phyloP scores from a whole-genome alignment of 176 grass and related monocot species.

The Lolium multiflorum region DNA sequence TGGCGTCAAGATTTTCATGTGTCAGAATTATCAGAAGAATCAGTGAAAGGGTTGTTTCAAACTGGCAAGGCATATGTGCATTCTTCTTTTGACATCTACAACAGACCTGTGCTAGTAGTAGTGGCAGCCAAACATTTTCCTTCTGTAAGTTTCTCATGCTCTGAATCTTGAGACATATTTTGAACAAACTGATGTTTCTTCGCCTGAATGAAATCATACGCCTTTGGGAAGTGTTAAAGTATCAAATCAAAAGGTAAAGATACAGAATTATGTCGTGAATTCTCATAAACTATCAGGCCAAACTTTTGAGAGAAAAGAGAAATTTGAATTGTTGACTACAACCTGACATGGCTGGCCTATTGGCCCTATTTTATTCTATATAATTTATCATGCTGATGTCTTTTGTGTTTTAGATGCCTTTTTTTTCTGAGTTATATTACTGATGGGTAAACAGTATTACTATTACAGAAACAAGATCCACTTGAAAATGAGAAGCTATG shows the following conservation, averaged over 20 bases:
- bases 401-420: neutral
- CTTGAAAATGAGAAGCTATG: slow-evolving; percentile 82
- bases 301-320: neutral
- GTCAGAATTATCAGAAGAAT: slow-evolving; percentile 76
- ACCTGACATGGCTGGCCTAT: neutral
- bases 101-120: slow-evolving; percentile 79
- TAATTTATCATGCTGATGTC: neutral
- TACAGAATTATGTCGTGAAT: neutral
- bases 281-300: neutral
- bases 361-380: slow-evolving; percentile 8
- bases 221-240: neutral
- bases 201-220: neutral
- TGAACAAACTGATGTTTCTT: slow-evolving; percentile 22
- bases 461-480: slow-evolving; percentile 70
- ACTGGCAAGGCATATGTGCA: slow-evolving; percentile 91
- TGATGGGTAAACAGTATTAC: slow-evolving; percentile 6
- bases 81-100: slow-evolving; percentile 70
- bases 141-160: slow-evolving; percentile 50
- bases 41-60: slow-evolving; percentile 65
- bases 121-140: slow-evolving; percentile 82
- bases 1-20: slow-evolving; percentile 77
- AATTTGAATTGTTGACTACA: neutral
- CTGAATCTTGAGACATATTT: neutral
- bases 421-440: neutral
- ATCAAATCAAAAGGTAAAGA: neutral